Conservation (phyloP, 2,329 filamentous ascomycete genomes). For the Pyrenophora tritici-repentis region DNA sequence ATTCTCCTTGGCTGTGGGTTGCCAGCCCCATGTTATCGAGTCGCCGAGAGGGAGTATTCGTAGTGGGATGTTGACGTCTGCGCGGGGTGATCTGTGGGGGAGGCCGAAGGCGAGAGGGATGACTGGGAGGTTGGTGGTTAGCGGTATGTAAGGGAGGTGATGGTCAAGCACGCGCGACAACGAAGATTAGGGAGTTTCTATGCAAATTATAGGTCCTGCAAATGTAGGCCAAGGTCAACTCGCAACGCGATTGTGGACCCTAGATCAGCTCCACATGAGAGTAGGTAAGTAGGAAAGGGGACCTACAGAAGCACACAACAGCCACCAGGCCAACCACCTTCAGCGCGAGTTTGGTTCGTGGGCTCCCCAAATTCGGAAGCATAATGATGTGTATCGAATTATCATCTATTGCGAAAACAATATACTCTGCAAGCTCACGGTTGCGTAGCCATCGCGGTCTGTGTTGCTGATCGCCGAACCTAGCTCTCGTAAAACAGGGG, state of each 20-base stretch:
- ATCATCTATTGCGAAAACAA: slow-evolving; percentile 5
- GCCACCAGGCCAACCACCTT: slow-evolving; percentile 8
- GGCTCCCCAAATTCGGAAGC: slow-evolving; percentile 7
- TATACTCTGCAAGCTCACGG: background rate
- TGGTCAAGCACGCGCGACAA: background rate
- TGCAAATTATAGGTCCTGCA: background rate
- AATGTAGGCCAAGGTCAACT: background rate
- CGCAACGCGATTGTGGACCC: background rate
- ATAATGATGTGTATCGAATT: background rate
- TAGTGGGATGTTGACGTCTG: slow-evolving; percentile 15
- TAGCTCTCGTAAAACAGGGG: slow-evolving; percentile 12
- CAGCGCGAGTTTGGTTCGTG: background rate
- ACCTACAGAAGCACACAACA: slow-evolving; percentile 10
- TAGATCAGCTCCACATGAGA: background rate
- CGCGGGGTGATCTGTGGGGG: slow-evolving; percentile 3
- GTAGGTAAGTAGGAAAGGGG: background rate
- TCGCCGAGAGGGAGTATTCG: slow-evolving; percentile 34
- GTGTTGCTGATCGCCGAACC: no score
- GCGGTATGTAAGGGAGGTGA: background rate
- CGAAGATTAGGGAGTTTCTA: background rate
- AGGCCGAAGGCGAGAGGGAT: slow-evolving; percentile 8
- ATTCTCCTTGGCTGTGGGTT: slow-evolving; percentile 14
- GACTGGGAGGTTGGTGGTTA: slow-evolving; percentile 10
- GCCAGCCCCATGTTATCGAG: slow-evolving; percentile 41
- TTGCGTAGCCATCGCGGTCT: background rate